Base-by-base conservation (phyloP, 2,329 filamentous ascomycete genomes). In the Chaetothyriales sp. region DNA sequence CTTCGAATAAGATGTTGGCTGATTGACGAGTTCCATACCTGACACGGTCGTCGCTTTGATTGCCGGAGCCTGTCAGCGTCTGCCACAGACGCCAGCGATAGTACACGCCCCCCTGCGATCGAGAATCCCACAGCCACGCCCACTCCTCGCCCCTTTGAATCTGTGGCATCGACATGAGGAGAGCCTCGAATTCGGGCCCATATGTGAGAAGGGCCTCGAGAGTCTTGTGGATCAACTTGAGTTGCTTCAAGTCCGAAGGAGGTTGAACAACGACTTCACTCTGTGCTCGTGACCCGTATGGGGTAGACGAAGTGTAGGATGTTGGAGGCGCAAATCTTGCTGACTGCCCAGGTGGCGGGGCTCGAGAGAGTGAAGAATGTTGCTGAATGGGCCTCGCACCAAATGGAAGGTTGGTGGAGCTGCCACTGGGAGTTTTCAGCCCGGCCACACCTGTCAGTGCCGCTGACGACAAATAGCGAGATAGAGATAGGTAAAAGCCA, bases 41-140 rank as follows among this genome's bases (percentile, higher is more conserved):
- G 2, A 44, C 58, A 2, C 33, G 33, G 33, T 40, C 33, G 10
- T 22, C 18, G 7, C 46, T 28, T 15, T 43, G 37, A 18, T 49
- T 62, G 53, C 54, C 62, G 2, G 70, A 74, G 4, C 82, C 82
- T 1, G 85, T 89, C n/a, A 90, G 73, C 7, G 90, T 76, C 60
- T 92, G 82, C 86, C 89, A 95, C 45, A 97, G 64, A 45, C 87
- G 81, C 85, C 88, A 97, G 44, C 92, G 82, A 67, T 97, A 97
- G 77, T 89, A 98, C 15, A 94, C 78, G 15, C 85, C 90, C 22
- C 81, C 89, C 56, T 77, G 74, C 62, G 82, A 89, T 58, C 82
- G 78, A 18, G 89, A 78, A 65, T 97, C 85, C 83, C 87, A 98
- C 4, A 98, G 74, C 86, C 89, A 98, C 0, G 89, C 85, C 82